Percentiles rank a stretch among this genome's conserved stretches.
These are phyloP conservation scores for Tuber magnatum DNA, from an alignment of 495 filamentous ascomycete genomes.

Conservation along the genomic window DNA sequence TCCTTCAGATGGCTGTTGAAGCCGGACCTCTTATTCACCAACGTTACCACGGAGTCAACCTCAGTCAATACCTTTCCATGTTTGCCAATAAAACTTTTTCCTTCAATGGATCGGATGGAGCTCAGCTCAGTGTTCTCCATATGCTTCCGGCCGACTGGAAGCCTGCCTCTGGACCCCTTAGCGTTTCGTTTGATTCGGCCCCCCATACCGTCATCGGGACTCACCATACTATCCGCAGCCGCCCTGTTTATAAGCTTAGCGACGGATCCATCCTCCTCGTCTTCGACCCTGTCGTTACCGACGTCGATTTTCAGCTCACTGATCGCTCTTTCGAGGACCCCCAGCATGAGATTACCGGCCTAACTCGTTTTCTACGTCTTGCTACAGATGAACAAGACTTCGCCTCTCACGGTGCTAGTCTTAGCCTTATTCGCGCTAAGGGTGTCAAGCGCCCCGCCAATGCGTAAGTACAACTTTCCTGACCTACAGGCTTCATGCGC, in stretches of 20 bases:
- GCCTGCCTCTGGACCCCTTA: neutral
- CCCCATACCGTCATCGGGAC: conserved; percentile 10
- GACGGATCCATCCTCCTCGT: conserved; percentile 18
- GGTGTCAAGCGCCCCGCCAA: conserved; percentile 25
- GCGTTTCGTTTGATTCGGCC: neutral
- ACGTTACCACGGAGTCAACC: conserved; percentile 1
- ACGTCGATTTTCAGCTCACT: neutral
- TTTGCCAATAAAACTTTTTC: conserved; percentile 5
- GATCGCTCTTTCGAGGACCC: conserved; percentile 4
- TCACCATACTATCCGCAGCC: neutral
- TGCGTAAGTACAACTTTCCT: conserved; percentile 13
- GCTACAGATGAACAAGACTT: neutral
- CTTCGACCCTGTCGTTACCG: conserved; percentile 5
- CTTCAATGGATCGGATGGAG: conserved; percentile 22
- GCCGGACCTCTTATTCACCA: conserved; percentile 11
- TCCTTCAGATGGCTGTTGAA: conserved; percentile 17
- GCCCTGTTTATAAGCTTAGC: conserved; percentile 14
- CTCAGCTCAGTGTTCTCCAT: conserved; percentile 11
- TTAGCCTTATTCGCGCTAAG: neutral
- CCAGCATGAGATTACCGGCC: conserved; percentile 2
- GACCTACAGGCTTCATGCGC: neutral
- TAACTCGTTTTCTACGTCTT: neutral
- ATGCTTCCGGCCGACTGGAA: conserved; percentile 5
- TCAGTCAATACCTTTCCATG: conserved; percentile 2
- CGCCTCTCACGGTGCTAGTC: no score